These are phyloP conservation scores for Sideroxylon spinosum DNA, from an alignment of 179 eudicot species.

Conservation along the genomic window DNA sequence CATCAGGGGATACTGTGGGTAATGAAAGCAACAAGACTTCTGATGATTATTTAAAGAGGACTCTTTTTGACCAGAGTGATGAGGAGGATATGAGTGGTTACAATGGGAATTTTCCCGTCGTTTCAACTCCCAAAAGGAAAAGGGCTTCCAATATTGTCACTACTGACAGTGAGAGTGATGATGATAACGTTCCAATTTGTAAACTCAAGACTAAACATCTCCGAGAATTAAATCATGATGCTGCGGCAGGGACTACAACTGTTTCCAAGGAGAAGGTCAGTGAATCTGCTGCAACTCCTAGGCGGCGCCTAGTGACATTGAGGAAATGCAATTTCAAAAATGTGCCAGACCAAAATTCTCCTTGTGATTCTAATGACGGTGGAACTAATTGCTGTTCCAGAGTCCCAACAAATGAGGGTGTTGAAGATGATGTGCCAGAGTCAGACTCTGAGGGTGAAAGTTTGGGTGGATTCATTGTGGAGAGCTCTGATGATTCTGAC, in stretches of 20 bases:
- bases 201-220: conserved; percentile 26
- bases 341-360: conserved; percentile 13
- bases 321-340: conserved; percentile 23
- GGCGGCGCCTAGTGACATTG: conserved; percentile 30
- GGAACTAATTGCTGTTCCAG: conserved; percentile 6
- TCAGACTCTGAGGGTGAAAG: conserved; percentile 42
- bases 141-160: conserved; percentile 33
- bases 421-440: conserved; percentile 24
- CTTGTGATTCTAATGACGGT: not conserved
- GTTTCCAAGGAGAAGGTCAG: conserved; percentile 11
- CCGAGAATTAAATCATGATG: conserved; percentile 13
- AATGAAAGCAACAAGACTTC: conserved; percentile 16
- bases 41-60: conserved; percentile 2
- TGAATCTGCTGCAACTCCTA: conserved; percentile 15
- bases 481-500: conserved; percentile 38
- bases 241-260: conserved; percentile 4
- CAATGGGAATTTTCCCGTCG: conserved; percentile 13
- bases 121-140: conserved; percentile 30
- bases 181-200: conserved; percentile 55
- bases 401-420: conserved; percentile 14
- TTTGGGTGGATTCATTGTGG: conserved; percentile 53
- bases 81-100: conserved; percentile 24
- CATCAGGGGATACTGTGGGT: not conserved
- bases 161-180: conserved; percentile 45
- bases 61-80: conserved; percentile 16